A percentile compares a stretch with the other conserved stretches of the same genome.
phyloP scores from a whole-genome alignment of 805 yeast genomes.

The Yueomyces sp. region DNA sequence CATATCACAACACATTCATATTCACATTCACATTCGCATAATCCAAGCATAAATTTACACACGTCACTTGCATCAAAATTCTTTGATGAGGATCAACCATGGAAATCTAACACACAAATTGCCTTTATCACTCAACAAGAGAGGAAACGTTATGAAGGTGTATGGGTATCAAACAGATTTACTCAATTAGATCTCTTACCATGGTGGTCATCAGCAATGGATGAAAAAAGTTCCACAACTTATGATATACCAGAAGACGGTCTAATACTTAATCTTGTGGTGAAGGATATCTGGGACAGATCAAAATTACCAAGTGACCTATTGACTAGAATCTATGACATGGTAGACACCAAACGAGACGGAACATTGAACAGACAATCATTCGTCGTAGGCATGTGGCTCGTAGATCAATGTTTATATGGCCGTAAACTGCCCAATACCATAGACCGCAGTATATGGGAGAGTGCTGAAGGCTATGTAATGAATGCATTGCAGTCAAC shows the following conservation, averaged over 20 bases:
- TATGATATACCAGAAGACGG: conserved; percentile 19
- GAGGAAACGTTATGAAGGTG: conserved; percentile 79
- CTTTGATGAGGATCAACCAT: conserved; percentile 79
- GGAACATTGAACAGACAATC: conserved; percentile 71
- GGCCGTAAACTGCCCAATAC: conserved; percentile 77
- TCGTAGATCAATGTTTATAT: conserved; percentile 88
- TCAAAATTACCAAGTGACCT: conserved; percentile 56
- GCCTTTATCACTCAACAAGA: conserved; percentile 45
- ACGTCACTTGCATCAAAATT: conserved; percentile 3
- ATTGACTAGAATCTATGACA: conserved; percentile 50
- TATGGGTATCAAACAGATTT: conserved; percentile 86
- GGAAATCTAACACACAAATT: neutral
- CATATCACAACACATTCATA: too few species aligned
- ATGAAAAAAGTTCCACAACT: conserved; percentile 1
- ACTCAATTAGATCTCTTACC: conserved; percentile 32
- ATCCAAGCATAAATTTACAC: too few species aligned
- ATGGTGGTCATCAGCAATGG: conserved; percentile 17
- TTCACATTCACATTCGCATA: too few species aligned
- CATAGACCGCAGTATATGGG: conserved; percentile 65
- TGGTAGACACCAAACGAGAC: conserved; percentile 53
- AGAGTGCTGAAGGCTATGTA: conserved; percentile 38
- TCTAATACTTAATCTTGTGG: conserved; percentile 35
- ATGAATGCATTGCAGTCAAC: conserved; percentile 5
- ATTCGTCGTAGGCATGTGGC: conserved; percentile 95
- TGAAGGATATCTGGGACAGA: conserved; percentile 67